Conservation (phyloP, 208 protist species). For the Trypanosoma mega region DNA sequence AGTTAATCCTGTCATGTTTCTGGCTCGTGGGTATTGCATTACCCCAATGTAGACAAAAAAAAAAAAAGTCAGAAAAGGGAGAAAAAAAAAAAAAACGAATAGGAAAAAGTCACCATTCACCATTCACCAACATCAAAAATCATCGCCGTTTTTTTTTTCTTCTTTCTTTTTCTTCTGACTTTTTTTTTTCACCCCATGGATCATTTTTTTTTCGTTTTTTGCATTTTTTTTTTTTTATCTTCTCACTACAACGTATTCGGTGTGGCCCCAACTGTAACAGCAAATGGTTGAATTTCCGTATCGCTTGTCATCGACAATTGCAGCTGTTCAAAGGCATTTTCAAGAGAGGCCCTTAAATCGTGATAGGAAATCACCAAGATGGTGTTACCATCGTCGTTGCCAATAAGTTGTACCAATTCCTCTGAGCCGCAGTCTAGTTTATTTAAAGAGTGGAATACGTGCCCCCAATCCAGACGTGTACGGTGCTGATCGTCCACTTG, state of each 20-base stretch:
- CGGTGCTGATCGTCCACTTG: constrained; percentile 93
- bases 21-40: too few species aligned
- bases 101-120: not conserved
- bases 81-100: constrained; percentile 13
- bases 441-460: constrained; percentile 96
- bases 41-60: too few species aligned
- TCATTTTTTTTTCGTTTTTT: not conserved
- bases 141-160: not conserved
- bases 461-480: constrained; percentile 90
- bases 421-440: constrained; percentile 95
- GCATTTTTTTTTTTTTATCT: not conserved
- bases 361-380: constrained; percentile 94
- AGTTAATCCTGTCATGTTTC: too few species aligned
- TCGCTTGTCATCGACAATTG: constrained; percentile 34
- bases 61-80: constrained; percentile 13
- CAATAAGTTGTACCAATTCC: constrained; percentile 94
- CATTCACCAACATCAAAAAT: not conserved
- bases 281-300: constrained; percentile 21
- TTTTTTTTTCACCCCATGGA: not conserved
- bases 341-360: constrained; percentile 89
- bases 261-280: constrained; percentile 24
- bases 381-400: constrained; percentile 81
- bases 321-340: constrained; percentile 86
- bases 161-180: not conserved
- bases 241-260: constrained; percentile 20